These are phyloP conservation scores for Coemansia interrupta DNA, from an alignment of 192 early-diverging fungal genomes.

Conservation along the genomic window DNA sequence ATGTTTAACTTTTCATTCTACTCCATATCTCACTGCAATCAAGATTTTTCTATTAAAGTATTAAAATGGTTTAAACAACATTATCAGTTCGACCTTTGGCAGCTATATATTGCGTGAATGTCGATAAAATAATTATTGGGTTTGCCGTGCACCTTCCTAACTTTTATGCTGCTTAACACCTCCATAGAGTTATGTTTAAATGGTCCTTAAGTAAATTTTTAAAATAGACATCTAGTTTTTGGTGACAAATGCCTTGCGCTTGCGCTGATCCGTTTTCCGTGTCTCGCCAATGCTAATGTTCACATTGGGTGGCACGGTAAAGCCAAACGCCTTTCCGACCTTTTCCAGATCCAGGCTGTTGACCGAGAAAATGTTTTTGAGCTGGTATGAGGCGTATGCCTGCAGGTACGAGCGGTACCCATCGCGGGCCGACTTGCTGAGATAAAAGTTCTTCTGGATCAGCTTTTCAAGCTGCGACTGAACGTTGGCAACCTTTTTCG, in stretches of 20 bases:
- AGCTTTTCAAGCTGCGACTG: conserved; percentile 95
- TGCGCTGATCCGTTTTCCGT: conserved; percentile 45
- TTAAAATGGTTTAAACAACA: too few species aligned
- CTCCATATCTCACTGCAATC: too few species aligned
- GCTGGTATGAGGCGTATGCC: conserved; percentile 90
- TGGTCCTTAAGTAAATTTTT: neutral
- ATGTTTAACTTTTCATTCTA: too few species aligned
- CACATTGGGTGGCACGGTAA: conserved; percentile 93
- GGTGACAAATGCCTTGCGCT: conserved; percentile 45
- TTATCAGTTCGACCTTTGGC: too few species aligned
- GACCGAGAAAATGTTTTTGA: conserved; percentile 96
- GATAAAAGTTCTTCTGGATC: conserved; percentile 96
- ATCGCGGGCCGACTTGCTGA: conserved; percentile 92
- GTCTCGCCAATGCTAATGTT: conserved; percentile 56
- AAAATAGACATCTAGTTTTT: conserved; percentile 15
- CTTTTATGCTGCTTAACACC: too few species aligned
- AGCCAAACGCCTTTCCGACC: conserved; percentile 92
- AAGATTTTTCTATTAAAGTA: too few species aligned
- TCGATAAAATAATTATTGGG: too few species aligned
- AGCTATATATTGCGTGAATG: too few species aligned
- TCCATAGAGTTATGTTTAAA: neutral
- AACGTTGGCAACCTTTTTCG: conserved; percentile 91
- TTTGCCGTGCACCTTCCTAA: too few species aligned
- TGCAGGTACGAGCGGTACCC: conserved; percentile 95
- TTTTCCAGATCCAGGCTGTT: conserved; percentile 85